Evolutionary conservation across 1,139 yeast genomes (phyloP).

Genomic region (Arxiozyma bovina): DNA sequence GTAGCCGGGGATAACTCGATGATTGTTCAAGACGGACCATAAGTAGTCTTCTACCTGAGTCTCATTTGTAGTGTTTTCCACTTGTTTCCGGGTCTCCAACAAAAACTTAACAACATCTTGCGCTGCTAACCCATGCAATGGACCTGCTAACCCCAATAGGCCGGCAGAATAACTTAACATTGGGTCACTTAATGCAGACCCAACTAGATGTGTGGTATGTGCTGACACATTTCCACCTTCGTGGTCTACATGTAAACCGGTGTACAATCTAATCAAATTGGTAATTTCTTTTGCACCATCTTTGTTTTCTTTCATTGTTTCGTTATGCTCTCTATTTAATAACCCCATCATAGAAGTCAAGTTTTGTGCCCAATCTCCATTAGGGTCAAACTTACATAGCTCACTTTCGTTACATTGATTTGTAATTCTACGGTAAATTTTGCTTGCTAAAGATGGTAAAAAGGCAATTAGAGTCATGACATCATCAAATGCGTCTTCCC

Average conservation of each 20-base stretch:
- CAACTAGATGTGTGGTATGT: slow-evolving; percentile 94
- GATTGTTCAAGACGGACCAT: slow-evolving; percentile 85
- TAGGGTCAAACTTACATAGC: slow-evolving; percentile 56
- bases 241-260: slow-evolving; percentile 94
- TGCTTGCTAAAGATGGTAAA: slow-evolving; percentile 68
- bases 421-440: slow-evolving; percentile 73
- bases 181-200: slow-evolving; percentile 91
- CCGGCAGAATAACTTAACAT: slow-evolving; percentile 91
- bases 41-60: slow-evolving; percentile 77
- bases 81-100: slow-evolving; percentile 51
- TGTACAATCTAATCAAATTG: slow-evolving; percentile 85
- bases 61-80: slow-evolving; percentile 49
- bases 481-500: slow-evolving; percentile 92
- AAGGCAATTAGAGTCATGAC: slow-evolving; percentile 81
- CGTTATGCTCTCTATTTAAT: not conserved
- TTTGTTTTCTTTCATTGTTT: not conserved
- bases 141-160: slow-evolving; percentile 95
- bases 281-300: slow-evolving; percentile 40
- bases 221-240: slow-evolving; percentile 99
- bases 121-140: slow-evolving; percentile 96
- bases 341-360: slow-evolving; percentile 1
- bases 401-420: slow-evolving; percentile 83
- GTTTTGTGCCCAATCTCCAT: slow-evolving; percentile 52
- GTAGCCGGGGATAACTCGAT: slow-evolving; percentile 96
- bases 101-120: slow-evolving; percentile 96